Percentiles rank a stretch among this genome's conserved stretches.
Conservation (phyloP, 805 yeast genomes). For the Schizosaccharomyces lindneri region DNA sequence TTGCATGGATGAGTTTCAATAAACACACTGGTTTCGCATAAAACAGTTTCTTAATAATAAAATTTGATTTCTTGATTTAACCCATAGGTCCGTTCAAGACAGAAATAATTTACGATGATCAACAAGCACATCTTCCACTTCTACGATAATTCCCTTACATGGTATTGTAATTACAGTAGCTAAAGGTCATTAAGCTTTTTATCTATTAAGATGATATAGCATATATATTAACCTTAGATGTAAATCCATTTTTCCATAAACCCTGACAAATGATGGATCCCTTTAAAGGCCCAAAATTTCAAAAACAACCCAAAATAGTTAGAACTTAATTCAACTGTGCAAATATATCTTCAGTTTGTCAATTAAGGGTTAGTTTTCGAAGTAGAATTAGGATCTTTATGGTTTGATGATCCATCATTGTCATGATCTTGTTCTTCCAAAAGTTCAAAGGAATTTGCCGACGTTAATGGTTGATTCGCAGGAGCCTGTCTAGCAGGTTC, state of each 20-base stretch:
- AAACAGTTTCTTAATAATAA: too few species aligned
- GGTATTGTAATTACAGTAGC: too few species aligned
- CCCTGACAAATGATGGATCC: not conserved
- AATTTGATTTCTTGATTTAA: too few species aligned
- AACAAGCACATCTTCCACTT: too few species aligned
- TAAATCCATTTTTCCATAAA: not conserved
- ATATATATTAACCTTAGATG: not conserved
- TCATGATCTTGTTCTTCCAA: conserved; percentile 1
- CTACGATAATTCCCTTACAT: too few species aligned
- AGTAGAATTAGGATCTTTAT: not conserved
- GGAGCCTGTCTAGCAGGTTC: not conserved
- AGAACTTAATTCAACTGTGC: not conserved
- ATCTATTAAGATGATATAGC: not conserved
- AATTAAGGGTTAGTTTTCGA: not conserved
- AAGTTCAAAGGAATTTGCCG: not conserved
- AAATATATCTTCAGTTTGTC: not conserved
- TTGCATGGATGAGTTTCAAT: too few species aligned
- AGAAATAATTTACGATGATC: too few species aligned
- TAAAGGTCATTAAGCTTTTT: not conserved
- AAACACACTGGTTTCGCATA: too few species aligned
- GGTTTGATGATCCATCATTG: not conserved
- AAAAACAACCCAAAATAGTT: not conserved
- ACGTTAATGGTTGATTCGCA: not conserved
- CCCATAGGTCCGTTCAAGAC: too few species aligned
- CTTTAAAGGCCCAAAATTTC: not conserved